Evolutionary conservation across 441 rosid species (phyloP), one percentile per base, ranked within the genome.

Genomic region (Populus trichocarpa): DNA sequence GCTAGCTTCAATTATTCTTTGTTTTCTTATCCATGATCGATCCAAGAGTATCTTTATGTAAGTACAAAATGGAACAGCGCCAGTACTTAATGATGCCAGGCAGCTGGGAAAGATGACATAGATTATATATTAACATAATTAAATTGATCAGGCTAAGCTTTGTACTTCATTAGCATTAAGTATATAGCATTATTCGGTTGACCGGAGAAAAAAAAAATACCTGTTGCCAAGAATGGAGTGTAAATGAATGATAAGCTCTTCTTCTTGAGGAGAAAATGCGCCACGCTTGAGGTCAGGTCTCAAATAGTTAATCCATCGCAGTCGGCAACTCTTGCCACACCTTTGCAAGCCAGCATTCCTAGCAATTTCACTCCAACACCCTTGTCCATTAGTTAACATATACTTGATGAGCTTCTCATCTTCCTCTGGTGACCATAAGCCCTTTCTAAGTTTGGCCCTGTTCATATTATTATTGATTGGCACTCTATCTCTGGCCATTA

Each of bases 221-320:
- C 97, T 95, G 86, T 95, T 95, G 81, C 98, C 98, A 69, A 95
- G 95, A 72, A 93, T 84, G 83, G 92, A 90, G 78, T 95, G 98
- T 69, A 95, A 86, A 82, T 91, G 92, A 53, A 95, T 38, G 73
- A 95, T 95, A 70, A 89, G 94, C 61, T 93, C 91, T 79, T 95
- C 94, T 80, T 95, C 98, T 68, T 93, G 92, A 50, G 83, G 88
- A 57, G 96, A 95, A 78, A 93, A 95, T 0, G 97, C 90, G 13
- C 98, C 97, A 7, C 98, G 92, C 77, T 93, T 94, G 78, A 94
- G 97, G 79, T 89, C 98, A 71, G 98, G 98, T 74, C 98, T 88
- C 67, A 94, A 73, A 81, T 94, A 94, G 76, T 94, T 94, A 70
- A 91, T 90, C 98, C 98, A 94, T 13, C 98, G 96, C 76, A 94